Base-by-base conservation (phyloP, 768 basidiomycete genomes). In the Pilatotrama ljubarskyi region DNA sequence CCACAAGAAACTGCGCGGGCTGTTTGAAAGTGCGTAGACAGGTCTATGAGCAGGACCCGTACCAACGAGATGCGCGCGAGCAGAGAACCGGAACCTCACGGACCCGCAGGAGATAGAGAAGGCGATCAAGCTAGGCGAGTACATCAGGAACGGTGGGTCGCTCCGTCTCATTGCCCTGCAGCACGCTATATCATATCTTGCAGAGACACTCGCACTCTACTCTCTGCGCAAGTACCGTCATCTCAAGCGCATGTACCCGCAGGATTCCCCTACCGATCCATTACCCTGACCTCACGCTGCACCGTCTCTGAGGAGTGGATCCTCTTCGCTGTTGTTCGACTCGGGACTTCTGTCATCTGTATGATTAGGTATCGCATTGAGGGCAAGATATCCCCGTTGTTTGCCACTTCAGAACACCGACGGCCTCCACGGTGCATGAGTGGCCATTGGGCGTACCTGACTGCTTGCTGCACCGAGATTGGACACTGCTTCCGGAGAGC, bases 171-270 rank as follows among this genome's bases (percentile, higher is more conserved):
- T n/a, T 9, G 11, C 5, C 22, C n/a, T 1, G 9, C 6, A 15
- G 6, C 43, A 9, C n/a, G 20, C 48, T 9, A 24, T 8, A 50
- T 18, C 49, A 32, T 43, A 7, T 35, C 18, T 49, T 5, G n/a
- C 65, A 92, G 91, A 93, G 75, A 93, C 91, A 0, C 77, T 93
- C 43, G 91, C 91, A 0, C 73, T 94, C 20, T 93, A 94, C 67
- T 86, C 89, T 1, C 74, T 94, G 43, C 82, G 88, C 64, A 94
- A 94, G 73, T 94, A 93, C 66, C 84, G 92, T 46, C 83, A 92
- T 69, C 74, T 94, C 62, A 88, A 83, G 69, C 80, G 86, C 57
- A 85, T 86, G 78, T 93, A 93, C 69, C 82, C 68, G 7, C 37
- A 65, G 4, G 53, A 65, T 18, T 62, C 58, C 29, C 50, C 40